A percentile compares a stretch with the other conserved stretches of the same genome.
These are phyloP conservation scores for Talaromyces marneffei DNA, from an alignment of 2,329 filamentous ascomycete genomes.

Conservation along the genomic window DNA sequence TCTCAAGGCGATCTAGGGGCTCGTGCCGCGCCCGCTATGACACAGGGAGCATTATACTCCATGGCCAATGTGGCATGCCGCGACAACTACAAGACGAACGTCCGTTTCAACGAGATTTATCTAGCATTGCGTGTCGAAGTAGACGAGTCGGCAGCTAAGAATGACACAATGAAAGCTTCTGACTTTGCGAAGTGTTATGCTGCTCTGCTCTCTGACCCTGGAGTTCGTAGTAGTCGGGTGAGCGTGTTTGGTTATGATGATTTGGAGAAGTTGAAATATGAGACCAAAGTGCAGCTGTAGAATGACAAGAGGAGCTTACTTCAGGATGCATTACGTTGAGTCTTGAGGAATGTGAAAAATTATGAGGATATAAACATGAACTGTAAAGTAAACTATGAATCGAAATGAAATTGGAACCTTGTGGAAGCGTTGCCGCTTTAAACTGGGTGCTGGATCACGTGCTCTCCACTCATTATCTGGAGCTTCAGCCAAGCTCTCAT, in stretches of 20 bases:
- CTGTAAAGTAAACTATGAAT: background rate
- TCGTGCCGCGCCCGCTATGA: slow-evolving; percentile 4
- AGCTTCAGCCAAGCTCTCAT: slow-evolving; percentile 1
- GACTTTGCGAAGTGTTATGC: slow-evolving; percentile 8
- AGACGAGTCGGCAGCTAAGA: background rate
- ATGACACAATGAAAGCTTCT: slow-evolving; percentile 3
- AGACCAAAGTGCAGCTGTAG: background rate
- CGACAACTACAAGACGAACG: slow-evolving; percentile 9
- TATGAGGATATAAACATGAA: background rate
- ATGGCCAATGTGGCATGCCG: slow-evolving; percentile 9
- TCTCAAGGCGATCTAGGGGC: slow-evolving; percentile 9
- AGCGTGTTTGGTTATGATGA: background rate
- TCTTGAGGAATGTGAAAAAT: background rate
- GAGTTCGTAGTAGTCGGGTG: slow-evolving; percentile 2
- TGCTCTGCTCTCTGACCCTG: background rate
- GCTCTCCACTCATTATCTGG: background rate
- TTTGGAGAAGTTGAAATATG: background rate
- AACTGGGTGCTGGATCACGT: background rate
- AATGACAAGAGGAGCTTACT: background rate
- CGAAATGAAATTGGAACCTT: background rate
- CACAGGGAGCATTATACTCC: slow-evolving; percentile 6
- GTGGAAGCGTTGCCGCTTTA: background rate
- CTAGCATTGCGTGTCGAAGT: slow-evolving; percentile 8
- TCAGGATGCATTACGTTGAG: background rate
- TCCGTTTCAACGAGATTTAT: slow-evolving; percentile 10